Evolutionary conservation across 2,329 filamentous ascomycete genomes (phyloP).

Genomic region (Ceratocystis diversiconidia): DNA sequence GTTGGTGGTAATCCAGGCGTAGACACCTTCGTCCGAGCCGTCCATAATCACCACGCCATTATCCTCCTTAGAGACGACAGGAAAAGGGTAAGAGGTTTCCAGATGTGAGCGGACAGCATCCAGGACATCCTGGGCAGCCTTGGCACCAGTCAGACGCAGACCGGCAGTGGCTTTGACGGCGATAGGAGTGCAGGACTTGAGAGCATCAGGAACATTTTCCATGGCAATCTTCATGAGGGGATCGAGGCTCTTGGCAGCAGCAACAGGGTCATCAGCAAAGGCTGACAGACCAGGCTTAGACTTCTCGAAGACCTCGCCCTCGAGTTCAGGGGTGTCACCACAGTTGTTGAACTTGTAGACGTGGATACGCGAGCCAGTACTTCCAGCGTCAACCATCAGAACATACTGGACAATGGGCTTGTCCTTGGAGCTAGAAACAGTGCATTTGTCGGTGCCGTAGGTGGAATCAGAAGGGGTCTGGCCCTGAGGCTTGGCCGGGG

Average conservation of each 20-base stretch:
- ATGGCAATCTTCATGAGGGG: conserved; percentile 75
- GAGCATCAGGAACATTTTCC: conserved; percentile 67
- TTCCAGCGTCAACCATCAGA: conserved; percentile 96
- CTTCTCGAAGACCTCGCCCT: conserved; percentile 86
- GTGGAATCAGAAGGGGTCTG: conserved; percentile 46
- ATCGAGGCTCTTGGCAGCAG: conserved; percentile 80
- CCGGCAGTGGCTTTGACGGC: conserved; percentile 98
- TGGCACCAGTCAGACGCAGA: conserved; percentile 68
- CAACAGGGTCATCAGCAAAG: conserved; percentile 73
- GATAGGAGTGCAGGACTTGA: conserved; percentile 83
- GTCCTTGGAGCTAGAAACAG: conserved; percentile 66
- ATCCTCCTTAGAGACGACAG: conserved; percentile 72
- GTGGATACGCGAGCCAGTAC: conserved; percentile 94
- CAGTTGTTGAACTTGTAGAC: conserved; percentile 97
- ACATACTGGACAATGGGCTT: conserved; percentile 96
- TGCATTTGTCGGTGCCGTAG: conserved; percentile 59
- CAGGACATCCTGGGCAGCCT: conserved; percentile 71
- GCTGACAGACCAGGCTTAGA: conserved; percentile 80
- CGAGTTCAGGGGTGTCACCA: conserved; percentile 83
- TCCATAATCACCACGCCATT: conserved; percentile 95
- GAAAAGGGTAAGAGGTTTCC: conserved; percentile 86
- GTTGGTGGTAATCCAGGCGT: conserved; percentile 98
- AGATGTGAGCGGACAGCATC: conserved; percentile 70
- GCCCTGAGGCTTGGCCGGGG: conserved; percentile 25
- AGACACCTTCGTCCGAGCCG: conserved; percentile 90